Percentiles rank a stretch among this genome's conserved stretches.
Conservation (phyloP, 2,329 filamentous ascomycete genomes). For the Colletotrichum kahawae region DNA sequence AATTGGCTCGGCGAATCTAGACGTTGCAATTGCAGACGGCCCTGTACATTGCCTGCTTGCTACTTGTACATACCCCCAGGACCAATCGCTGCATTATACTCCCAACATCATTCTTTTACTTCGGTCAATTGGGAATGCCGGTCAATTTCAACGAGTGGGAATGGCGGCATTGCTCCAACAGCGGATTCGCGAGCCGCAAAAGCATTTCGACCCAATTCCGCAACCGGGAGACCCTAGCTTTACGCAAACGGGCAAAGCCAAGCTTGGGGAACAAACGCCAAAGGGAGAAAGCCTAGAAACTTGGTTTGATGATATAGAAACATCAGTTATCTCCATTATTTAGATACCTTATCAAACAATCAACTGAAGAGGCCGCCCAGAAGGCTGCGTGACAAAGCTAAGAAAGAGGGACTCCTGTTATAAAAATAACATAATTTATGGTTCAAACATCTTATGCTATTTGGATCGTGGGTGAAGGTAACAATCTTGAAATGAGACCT, state of each 20-base stretch:
- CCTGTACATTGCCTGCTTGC: not conserved
- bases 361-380: not conserved
- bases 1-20: not conserved
- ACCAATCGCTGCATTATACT: not conserved
- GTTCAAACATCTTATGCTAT: too few relatives aligned
- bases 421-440: too few relatives aligned
- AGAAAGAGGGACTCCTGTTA: too few relatives aligned
- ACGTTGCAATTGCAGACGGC: not conserved
- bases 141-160: not conserved
- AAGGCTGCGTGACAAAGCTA: too few relatives aligned
- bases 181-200: not conserved
- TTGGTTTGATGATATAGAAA: not conserved
- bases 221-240: not conserved
- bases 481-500: too few relatives aligned
- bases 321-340: not conserved
- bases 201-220: not conserved
- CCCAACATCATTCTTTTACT: not conserved
- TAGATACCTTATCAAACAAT: not conserved
- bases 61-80: not conserved
- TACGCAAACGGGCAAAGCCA: not conserved
- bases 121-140: not conserved
- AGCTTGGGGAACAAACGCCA: not conserved
- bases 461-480: too few relatives aligned
- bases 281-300: not conserved
- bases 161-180: not conserved